Base-by-base conservation (phyloP, 2,329 filamentous ascomycete genomes). In the Fusarium equiseti region DNA sequence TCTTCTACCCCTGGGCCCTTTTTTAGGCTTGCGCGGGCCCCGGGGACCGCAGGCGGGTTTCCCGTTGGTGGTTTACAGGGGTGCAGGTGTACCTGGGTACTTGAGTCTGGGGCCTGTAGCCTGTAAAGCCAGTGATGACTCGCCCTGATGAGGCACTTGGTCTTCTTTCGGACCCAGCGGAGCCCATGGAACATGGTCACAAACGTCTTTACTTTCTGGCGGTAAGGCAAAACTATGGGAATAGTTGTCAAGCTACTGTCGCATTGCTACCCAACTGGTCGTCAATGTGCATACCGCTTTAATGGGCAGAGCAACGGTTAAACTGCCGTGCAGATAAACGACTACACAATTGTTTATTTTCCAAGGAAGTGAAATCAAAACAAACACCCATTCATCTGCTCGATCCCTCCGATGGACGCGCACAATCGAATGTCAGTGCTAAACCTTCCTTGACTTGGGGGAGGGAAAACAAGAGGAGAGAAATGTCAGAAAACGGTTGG, bases 221-320 rank as follows among this genome's bases (percentile, higher is more conserved):
- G 63, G 63, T 66, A 66, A 66, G 63, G 63, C 57, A 59, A 59
- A 64, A 72, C 57, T 69, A 71, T 70, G 60, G 60, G 35, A 72
- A 69, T 69, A 60, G 52, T 65, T 56, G 60, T 58, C 56, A 59
- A 67, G 71, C 73, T 74, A 74, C 71, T 64, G 73, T 75, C 68
- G 73, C 73, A 76, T 75, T 75, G 73, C 61, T 75, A 75, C 73
- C 73, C 73, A 75, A 75, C 73, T 55, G 58, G 59, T 55, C 52
- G 44, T 63, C 46, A 48, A 58, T 35, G 50, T 52, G 69, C 68
- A 66, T 71, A 71, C 68, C 68, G 68, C 68, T 69, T 44, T 44
- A 40, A 50, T 45, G 40, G 24, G 20, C 22, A 40, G 40, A 57
- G 49, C 59, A 50, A 66, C 55, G 26, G 4, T 63, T 26, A 52